Percentiles rank a stretch among this genome's conserved stretches.
Conservation (phyloP, 2,329 filamentous ascomycete species). For the Penicillium janthinellum region DNA sequence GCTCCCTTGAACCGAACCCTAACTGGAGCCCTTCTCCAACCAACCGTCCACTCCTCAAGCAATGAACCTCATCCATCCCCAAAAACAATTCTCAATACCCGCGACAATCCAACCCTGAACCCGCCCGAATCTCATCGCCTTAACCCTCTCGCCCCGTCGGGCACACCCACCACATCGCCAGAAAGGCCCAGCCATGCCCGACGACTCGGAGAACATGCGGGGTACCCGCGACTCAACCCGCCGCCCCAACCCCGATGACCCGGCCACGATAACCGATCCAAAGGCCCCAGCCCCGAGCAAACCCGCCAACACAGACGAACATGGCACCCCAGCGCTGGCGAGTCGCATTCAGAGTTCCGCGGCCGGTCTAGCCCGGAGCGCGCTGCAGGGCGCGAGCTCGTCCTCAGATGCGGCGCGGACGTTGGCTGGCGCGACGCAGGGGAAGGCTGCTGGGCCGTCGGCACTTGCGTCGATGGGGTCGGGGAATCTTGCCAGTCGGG, state of each 20-base stretch:
- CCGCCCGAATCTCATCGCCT: background rate
- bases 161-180: background rate
- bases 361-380: conserved; percentile 33
- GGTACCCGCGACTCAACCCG: conserved; percentile 10
- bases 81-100: background rate
- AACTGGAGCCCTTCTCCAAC: background rate
- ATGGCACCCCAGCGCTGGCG: conserved; percentile 25
- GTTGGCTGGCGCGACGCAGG: conserved; percentile 22
- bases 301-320: background rate
- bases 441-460: conserved; percentile 14
- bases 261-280: background rate
- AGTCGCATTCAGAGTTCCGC: conserved; percentile 38
- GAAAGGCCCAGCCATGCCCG: conserved; percentile 7
- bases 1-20: background rate
- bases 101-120: background rate
- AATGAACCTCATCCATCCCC: background rate
- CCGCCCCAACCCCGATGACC: conserved; percentile 1
- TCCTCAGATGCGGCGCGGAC: conserved; percentile 19
- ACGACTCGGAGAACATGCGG: conserved; percentile 20
- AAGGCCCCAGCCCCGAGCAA: background rate
- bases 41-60: background rate
- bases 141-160: background rate
- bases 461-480: background rate
- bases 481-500: background rate
- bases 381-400: conserved; percentile 24